Percentiles rank a stretch among this genome's conserved stretches.
These are phyloP conservation scores for Esteya vermicola DNA, from an alignment of 2,329 filamentous ascomycete genomes.

Conservation along the genomic window DNA sequence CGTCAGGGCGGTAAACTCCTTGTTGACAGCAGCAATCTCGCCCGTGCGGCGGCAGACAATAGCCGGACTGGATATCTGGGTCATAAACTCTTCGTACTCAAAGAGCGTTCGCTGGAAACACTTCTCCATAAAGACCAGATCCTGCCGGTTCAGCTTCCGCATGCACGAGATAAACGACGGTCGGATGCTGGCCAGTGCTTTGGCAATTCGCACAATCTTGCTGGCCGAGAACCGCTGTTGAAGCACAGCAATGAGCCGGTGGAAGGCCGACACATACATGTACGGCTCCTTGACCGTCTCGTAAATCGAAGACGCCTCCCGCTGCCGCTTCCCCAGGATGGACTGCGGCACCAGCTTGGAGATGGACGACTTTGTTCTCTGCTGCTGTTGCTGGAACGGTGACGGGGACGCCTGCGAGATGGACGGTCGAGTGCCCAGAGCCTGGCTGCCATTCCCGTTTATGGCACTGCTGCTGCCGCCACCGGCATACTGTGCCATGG, in stretches of 20 bases:
- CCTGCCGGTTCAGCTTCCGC: slow-evolving; percentile 72
- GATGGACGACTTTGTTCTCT: slow-evolving; percentile 28
- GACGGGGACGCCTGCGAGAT: slow-evolving; percentile 5
- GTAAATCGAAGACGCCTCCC: slow-evolving; percentile 77
- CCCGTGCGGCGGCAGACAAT: slow-evolving; percentile 85
- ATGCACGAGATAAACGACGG: slow-evolving; percentile 89
- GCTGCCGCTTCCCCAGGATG: slow-evolving; percentile 41
- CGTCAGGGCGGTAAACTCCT: slow-evolving; percentile 91
- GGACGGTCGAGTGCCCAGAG: slow-evolving; percentile 2
- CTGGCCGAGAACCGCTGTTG: slow-evolving; percentile 63
- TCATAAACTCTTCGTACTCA: slow-evolving; percentile 87
- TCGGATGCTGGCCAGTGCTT: slow-evolving; percentile 75
- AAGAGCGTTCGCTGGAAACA: slow-evolving; percentile 86
- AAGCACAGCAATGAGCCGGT: slow-evolving; percentile 70
- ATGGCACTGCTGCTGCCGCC: not conserved
- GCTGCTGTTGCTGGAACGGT: not conserved
- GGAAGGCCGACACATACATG: slow-evolving; percentile 79
- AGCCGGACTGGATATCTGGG: slow-evolving; percentile 76
- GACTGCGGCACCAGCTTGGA: slow-evolving; percentile 29
- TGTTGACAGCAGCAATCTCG: slow-evolving; percentile 88
- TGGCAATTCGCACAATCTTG: slow-evolving; percentile 70
- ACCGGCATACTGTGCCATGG: slow-evolving; percentile 19
- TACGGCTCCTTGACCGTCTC: slow-evolving; percentile 83
- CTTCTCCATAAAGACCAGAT: slow-evolving; percentile 95
- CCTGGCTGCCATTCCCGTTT: slow-evolving; percentile 2